Percentiles rank a stretch among this genome's conserved stretches.
These are phyloP conservation scores for Picochlorum costavermella DNA, from an alignment of 139 green algal genomes.

Conservation along the genomic window DNA sequence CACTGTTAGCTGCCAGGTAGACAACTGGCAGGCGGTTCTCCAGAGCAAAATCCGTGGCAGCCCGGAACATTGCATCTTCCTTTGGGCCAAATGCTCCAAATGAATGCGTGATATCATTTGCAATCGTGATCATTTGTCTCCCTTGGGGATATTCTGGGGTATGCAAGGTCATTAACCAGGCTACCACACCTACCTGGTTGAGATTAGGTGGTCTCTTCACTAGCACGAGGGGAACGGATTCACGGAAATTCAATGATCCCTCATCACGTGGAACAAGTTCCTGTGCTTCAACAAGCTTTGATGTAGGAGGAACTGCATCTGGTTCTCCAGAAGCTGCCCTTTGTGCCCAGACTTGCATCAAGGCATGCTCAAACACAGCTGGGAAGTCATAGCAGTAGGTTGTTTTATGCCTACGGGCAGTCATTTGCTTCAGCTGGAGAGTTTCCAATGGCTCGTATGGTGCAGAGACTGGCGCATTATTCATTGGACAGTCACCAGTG, in stretches of 20 bases:
- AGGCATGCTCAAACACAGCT: slow-evolving; percentile 76
- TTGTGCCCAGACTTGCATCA: slow-evolving; percentile 67
- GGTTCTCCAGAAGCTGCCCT: slow-evolving; percentile 43
- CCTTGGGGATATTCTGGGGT: slow-evolving; percentile 84
- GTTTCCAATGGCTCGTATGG: slow-evolving; percentile 67
- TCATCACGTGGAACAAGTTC: slow-evolving; percentile 56
- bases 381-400: slow-evolving; percentile 98
- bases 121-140: slow-evolving; percentile 74
- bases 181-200: slow-evolving; percentile 90
- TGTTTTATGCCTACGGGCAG: slow-evolving; percentile 64
- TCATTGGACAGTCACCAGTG: slow-evolving; percentile 20
- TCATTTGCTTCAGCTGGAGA: slow-evolving; percentile 71
- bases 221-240: slow-evolving; percentile 1
- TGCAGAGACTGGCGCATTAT: slow-evolving; percentile 43
- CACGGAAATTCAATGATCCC: neutral
- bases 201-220: slow-evolving; percentile 28
- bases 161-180: slow-evolving; percentile 74
- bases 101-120: slow-evolving; percentile 94
- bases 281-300: slow-evolving; percentile 52
- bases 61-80: slow-evolving; percentile 87
- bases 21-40: slow-evolving; percentile 74
- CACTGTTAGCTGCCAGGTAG: slow-evolving; percentile 93
- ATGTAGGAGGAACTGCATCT: slow-evolving; percentile 31
- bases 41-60: slow-evolving; percentile 71
- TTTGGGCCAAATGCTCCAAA: slow-evolving; percentile 79